phyloP scores from a whole-genome alignment of 495 filamentous ascomycete species.

The Daldinia bambusicola region DNA sequence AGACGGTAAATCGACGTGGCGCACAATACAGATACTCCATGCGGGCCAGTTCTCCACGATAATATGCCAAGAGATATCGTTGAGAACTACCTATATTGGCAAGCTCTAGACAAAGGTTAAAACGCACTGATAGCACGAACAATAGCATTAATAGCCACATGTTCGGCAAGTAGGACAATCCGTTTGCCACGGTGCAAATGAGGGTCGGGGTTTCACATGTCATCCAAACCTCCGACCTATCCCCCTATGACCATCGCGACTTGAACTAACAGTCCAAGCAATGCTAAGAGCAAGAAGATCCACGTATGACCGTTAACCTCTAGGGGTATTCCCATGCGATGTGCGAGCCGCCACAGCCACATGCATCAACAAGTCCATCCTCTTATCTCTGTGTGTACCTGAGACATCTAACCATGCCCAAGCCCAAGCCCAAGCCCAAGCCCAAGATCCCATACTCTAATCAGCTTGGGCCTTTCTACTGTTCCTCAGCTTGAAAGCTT shows the following conservation, averaged over 20 bases:
- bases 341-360: not conserved
- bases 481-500: slow-evolving; percentile 48
- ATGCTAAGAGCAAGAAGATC: slow-evolving; percentile 12
- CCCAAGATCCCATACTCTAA: not conserved
- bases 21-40: slow-evolving; percentile 26
- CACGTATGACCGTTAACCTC: not conserved
- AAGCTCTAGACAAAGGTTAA: not conserved
- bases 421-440: not conserved
- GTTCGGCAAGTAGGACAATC: not conserved
- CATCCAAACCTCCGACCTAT: slow-evolving; percentile 13
- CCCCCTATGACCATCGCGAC: slow-evolving; percentile 10
- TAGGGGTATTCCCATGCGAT: not conserved
- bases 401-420: not conserved
- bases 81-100: slow-evolving; percentile 20
- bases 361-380: not conserved
- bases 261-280: slow-evolving; percentile 3
- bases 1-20: slow-evolving; percentile 22
- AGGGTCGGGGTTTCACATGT: not conserved
- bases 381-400: slow-evolving; percentile 4
- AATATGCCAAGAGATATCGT: slow-evolving; percentile 6
- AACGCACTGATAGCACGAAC: not conserved
- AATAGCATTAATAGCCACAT: not conserved
- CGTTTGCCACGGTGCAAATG: not conserved
- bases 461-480: slow-evolving; percentile 14
- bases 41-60: slow-evolving; percentile 20